Percentiles rank a stretch among this genome's conserved stretches.
Evolutionary conservation across 2,329 filamentous ascomycete genomes (phyloP).

Genomic region (Elsinoe australis): DNA sequence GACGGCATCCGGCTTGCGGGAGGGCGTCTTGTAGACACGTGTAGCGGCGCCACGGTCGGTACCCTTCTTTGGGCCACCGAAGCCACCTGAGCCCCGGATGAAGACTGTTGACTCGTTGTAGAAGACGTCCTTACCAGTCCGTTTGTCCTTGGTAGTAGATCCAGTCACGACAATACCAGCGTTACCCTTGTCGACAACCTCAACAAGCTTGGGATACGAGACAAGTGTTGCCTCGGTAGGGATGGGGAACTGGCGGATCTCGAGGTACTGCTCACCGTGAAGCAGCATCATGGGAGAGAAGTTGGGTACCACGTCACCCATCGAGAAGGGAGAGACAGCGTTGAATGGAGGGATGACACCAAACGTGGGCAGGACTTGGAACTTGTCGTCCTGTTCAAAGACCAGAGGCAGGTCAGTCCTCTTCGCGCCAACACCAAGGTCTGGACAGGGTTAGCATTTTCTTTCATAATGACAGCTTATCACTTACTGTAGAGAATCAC

Average conservation of each 20-base stretch:
- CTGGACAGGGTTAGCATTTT: constrained; percentile 30
- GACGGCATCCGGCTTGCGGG: constrained; percentile 68
- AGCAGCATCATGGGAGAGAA: constrained; percentile 98
- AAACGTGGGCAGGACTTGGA: constrained; percentile 91
- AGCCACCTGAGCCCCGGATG: constrained; percentile 82
- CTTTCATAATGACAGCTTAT: neutral
- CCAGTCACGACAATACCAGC: constrained; percentile 76
- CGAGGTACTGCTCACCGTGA: constrained; percentile 96
- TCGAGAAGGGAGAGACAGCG: constrained; percentile 68
- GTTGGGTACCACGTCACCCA: constrained; percentile 82
- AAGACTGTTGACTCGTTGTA: constrained; percentile 96
- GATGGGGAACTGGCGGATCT: constrained; percentile 85
- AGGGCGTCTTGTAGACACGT: constrained; percentile 68
- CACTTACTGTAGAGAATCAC: constrained; percentile 72
- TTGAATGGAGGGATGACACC: constrained; percentile 94
- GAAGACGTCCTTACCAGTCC: constrained; percentile 82
- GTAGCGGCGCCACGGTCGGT: constrained; percentile 72
- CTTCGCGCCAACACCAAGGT: constrained; percentile 88
- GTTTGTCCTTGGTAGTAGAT: constrained; percentile 74
- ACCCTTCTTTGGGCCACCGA: constrained; percentile 74
- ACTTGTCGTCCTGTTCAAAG: constrained; percentile 84
- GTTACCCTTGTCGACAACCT: constrained; percentile 92
- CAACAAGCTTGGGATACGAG: constrained; percentile 72
- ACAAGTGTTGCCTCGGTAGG: constrained; percentile 73
- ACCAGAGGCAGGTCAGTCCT: constrained; percentile 78